These are phyloP conservation scores for Talaromyces funiculosus DNA, from an alignment of 2,329 filamentous ascomycete genomes.

Conservation along the genomic window DNA sequence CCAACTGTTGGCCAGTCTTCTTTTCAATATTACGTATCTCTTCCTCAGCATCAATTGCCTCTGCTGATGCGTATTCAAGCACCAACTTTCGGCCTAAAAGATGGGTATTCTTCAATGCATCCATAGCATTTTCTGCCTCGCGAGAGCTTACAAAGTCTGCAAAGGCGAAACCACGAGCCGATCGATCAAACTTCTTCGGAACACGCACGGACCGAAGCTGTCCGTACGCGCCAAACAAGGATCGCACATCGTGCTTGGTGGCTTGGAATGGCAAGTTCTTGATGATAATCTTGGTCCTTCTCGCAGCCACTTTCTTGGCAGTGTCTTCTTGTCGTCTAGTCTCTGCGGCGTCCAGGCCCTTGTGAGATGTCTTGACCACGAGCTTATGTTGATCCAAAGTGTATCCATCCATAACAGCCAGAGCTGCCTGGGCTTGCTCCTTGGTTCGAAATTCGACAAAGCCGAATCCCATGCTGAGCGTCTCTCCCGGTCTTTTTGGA, in stretches of 20 bases:
- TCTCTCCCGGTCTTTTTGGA: slow-evolving; percentile 80
- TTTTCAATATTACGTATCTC: slow-evolving; percentile 96
- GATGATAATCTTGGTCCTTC: slow-evolving; percentile 88
- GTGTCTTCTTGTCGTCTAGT: slow-evolving; percentile 77
- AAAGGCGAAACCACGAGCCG: slow-evolving; percentile 90
- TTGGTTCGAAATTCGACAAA: slow-evolving; percentile 84
- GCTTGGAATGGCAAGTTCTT: slow-evolving; percentile 98
- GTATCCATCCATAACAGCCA: slow-evolving; percentile 81
- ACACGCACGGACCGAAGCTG: slow-evolving; percentile 87
- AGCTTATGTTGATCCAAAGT: slow-evolving; percentile 83
- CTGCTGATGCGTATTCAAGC: slow-evolving; percentile 83
- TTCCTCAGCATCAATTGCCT: slow-evolving; percentile 85
- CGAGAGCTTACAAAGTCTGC: slow-evolving; percentile 88
- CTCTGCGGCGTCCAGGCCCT: slow-evolving; percentile 78
- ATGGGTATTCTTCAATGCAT: slow-evolving; percentile 87
- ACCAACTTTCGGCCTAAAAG: slow-evolving; percentile 83
- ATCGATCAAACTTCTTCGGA: slow-evolving; percentile 88
- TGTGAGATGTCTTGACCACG: slow-evolving; percentile 79
- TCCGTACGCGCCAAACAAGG: slow-evolving; percentile 83
- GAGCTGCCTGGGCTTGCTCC: slow-evolving; percentile 70
- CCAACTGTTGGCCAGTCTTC: slow-evolving; percentile 85
- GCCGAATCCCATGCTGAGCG: slow-evolving; percentile 94
- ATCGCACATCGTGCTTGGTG: slow-evolving; percentile 82
- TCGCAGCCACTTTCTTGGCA: slow-evolving; percentile 69
- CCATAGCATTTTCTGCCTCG: slow-evolving; percentile 86